Conservation (phyloP, 129 eudicot species). For the Lactuca saligna region DNA sequence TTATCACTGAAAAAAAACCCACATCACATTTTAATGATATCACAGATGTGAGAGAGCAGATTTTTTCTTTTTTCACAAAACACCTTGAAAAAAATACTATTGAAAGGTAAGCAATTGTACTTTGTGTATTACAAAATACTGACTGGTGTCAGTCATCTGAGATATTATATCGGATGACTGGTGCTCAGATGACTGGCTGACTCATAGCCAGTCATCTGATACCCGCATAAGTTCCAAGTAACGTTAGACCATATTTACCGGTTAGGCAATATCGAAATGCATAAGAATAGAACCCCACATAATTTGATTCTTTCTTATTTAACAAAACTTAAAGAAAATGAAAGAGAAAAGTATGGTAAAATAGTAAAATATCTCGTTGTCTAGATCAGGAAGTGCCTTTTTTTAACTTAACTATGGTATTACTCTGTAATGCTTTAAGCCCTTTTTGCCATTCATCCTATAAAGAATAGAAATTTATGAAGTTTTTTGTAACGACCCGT, state of each 20-base stretch:
- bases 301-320: constrained; percentile 46
- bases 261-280: constrained; percentile 88
- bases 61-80: too few species aligned
- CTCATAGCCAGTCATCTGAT: too few species aligned
- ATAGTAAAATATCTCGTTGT: constrained; percentile 61
- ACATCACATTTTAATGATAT: too few species aligned
- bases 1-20: too few species aligned
- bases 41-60: too few species aligned
- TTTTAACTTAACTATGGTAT: constrained; percentile 62
- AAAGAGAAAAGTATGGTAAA: background rate
- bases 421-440: constrained; percentile 81
- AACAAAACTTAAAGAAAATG: background rate
- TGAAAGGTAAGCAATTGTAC: too few species aligned
- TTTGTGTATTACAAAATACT: too few species aligned
- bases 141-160: too few species aligned
- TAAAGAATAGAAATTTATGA: constrained; percentile 12
- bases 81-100: too few species aligned
- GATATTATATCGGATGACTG: too few species aligned
- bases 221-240: background rate
- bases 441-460: constrained; percentile 98
- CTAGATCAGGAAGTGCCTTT: constrained; percentile 78
- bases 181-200: too few species aligned
- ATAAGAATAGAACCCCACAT: constrained; percentile 68
- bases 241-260: constrained; percentile 41
- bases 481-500: too few species aligned